Percentiles rank a stretch among this genome's conserved stretches.
These are phyloP conservation scores for Cytospora schulzeri DNA, from an alignment of 2,329 filamentous ascomycete species.

Conservation along the genomic window DNA sequence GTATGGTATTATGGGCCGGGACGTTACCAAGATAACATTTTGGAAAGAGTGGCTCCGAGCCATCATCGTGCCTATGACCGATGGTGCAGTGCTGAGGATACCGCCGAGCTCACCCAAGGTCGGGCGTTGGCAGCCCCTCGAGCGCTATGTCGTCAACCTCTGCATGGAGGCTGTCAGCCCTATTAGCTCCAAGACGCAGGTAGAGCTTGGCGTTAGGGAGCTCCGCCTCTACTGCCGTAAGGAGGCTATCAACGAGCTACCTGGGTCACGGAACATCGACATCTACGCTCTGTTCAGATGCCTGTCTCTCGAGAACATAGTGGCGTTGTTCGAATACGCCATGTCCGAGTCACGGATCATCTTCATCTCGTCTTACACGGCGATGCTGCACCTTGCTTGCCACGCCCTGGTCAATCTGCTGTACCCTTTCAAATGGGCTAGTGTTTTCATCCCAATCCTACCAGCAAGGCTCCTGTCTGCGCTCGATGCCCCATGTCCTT, in stretches of 20 bases:
- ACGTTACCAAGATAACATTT: slow-evolving; percentile 80
- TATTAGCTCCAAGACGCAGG: slow-evolving; percentile 90
- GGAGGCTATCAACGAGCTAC: slow-evolving; percentile 89
- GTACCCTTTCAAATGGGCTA: slow-evolving; percentile 90
- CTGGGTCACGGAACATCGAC: slow-evolving; percentile 87
- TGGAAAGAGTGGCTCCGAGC: slow-evolving; percentile 99
- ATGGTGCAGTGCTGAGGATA: slow-evolving; percentile 79
- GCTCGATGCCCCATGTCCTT: slow-evolving; percentile 92
- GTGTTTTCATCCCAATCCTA: slow-evolving; percentile 90
- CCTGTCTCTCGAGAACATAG: slow-evolving; percentile 87
- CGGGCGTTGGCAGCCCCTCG: slow-evolving; percentile 93
- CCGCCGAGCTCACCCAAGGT: slow-evolving; percentile 87
- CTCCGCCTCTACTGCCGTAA: slow-evolving; percentile 89
- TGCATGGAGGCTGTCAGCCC: slow-evolving; percentile 94
- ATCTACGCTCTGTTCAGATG: slow-evolving; percentile 90
- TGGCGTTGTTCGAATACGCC: slow-evolving; percentile 90
- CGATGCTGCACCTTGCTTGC: slow-evolving; percentile 92
- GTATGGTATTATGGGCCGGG: slow-evolving; percentile 88
- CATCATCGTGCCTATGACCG: slow-evolving; percentile 92
- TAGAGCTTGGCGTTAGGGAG: slow-evolving; percentile 88
- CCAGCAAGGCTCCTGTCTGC: slow-evolving; percentile 86
- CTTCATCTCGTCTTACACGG: slow-evolving; percentile 89
- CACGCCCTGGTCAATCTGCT: slow-evolving; percentile 83
- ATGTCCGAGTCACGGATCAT: slow-evolving; percentile 94
- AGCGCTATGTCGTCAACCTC: slow-evolving; percentile 95